These are phyloP conservation scores for Candida nanaspora DNA, from an alignment of 805 yeast genomes.

Conservation along the genomic window DNA sequence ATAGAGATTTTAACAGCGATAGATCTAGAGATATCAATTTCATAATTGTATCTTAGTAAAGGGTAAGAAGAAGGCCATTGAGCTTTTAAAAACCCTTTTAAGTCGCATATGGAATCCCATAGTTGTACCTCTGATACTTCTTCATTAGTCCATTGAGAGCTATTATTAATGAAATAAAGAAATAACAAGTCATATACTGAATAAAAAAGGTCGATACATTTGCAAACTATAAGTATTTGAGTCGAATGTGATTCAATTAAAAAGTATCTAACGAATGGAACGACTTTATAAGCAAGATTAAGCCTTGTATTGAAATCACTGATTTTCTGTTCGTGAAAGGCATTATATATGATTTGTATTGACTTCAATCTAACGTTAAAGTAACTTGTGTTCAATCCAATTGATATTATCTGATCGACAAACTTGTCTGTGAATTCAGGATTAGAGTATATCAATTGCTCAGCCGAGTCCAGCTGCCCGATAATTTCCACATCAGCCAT, in stretches of 20 bases:
- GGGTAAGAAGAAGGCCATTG: slow-evolving; percentile 58
- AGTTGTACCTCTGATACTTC: slow-evolving; percentile 21
- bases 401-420: slow-evolving; percentile 16
- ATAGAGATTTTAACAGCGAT: slow-evolving; percentile 59
- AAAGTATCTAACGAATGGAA: slow-evolving; percentile 8
- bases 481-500: slow-evolving; percentile 1
- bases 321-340: slow-evolving; percentile 15
- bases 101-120: slow-evolving; percentile 12
- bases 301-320: slow-evolving; percentile 13
- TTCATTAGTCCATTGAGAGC: slow-evolving; percentile 17
- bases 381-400: slow-evolving; percentile 10
- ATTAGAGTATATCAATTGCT: slow-evolving; percentile 14
- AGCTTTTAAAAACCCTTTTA: slow-evolving; percentile 54
- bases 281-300: slow-evolving; percentile 12
- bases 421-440: slow-evolving; percentile 12
- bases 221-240: slow-evolving; percentile 14
- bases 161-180: slow-evolving; percentile 35
- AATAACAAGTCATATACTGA: slow-evolving; percentile 39
- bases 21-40: slow-evolving; percentile 42
- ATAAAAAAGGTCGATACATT: slow-evolving; percentile 28
- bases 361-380: slow-evolving; percentile 15
- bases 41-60: slow-evolving; percentile 39
- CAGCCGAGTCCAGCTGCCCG: slow-evolving; percentile 14
- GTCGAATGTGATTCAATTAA: slow-evolving; percentile 1
- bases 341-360: slow-evolving; percentile 17